Evolutionary conservation across 1,284 basidiomycete species (phyloP).

Genomic region (Naganishia liquefaciens): DNA sequence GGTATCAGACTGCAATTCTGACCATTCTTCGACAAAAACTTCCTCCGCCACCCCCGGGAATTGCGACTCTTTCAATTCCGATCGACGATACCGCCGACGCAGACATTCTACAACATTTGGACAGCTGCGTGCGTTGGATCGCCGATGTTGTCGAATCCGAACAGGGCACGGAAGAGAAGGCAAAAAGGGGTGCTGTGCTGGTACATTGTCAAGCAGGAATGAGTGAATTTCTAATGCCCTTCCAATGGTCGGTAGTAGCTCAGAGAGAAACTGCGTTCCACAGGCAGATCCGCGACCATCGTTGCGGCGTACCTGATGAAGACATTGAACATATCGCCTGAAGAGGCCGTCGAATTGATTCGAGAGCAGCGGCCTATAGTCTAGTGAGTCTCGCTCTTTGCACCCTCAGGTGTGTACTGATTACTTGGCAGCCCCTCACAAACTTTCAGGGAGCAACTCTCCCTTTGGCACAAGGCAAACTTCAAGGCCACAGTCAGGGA

Average conservation of each 20-base stretch:
- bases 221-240: constrained; percentile 60
- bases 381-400: constrained; percentile 58
- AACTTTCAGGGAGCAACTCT: constrained; percentile 73
- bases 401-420: neutral
- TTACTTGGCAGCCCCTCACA: constrained; percentile 67
- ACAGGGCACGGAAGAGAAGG: neutral
- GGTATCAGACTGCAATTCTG: constrained; percentile 46
- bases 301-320: constrained; percentile 83
- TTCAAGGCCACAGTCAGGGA: constrained; percentile 69
- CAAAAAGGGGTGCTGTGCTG: constrained; percentile 67
- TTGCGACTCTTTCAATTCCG: constrained; percentile 46
- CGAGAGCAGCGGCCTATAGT: constrained; percentile 64
- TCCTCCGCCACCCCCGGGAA: constrained; percentile 38
- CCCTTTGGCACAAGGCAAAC: constrained; percentile 70
- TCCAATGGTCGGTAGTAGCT: neutral
- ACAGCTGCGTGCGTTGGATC: constrained; percentile 76
- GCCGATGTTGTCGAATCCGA: constrained; percentile 62
- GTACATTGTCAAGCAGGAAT: constrained; percentile 85
- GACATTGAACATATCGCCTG: constrained; percentile 63
- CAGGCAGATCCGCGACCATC: constrained; percentile 77
- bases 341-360: constrained; percentile 69
- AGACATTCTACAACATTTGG: constrained; percentile 73
- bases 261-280: no score
- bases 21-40: constrained; percentile 48
- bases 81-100: constrained; percentile 53